These are phyloP conservation scores for Adansonia rubrostipa DNA, from an alignment of 441 rosid species.

Conservation along the genomic window DNA sequence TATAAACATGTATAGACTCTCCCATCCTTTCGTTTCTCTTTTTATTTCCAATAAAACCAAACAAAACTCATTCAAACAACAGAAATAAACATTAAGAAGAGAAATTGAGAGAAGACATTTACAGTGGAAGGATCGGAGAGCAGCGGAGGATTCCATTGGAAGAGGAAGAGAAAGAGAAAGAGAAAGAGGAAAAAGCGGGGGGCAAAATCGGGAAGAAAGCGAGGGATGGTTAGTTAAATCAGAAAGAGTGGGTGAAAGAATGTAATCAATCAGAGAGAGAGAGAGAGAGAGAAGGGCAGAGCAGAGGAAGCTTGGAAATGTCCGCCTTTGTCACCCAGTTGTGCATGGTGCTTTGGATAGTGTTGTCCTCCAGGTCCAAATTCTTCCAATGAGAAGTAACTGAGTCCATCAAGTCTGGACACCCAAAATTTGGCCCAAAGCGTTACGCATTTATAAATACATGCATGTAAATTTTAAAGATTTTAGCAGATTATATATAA, in stretches of 20 bases:
- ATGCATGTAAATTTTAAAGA: too few species aligned
- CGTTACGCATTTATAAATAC: too few species aligned
- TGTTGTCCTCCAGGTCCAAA: too few species aligned
- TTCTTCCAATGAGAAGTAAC: too few species aligned
- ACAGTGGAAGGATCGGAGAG: slow-evolving; percentile 70
- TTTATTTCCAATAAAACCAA: slow-evolving; percentile 14
- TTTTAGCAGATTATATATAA: too few species aligned
- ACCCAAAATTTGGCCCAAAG: too few species aligned
- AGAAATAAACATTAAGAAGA: neutral
- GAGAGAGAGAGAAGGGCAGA: neutral
- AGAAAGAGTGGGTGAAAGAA: neutral
- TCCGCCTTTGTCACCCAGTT: slow-evolving; percentile 43
- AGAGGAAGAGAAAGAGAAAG: slow-evolving; percentile 20
- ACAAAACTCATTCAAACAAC: slow-evolving; percentile 12
- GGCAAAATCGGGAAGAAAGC: slow-evolving; percentile 23
- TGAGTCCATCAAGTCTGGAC: too few species aligned
- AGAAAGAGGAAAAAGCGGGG: neutral
- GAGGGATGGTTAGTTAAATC: slow-evolving; percentile 27
- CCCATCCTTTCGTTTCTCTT: neutral
- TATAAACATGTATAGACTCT: neutral
- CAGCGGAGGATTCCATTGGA: slow-evolving; percentile 72
- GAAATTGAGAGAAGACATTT: slow-evolving; percentile 18
- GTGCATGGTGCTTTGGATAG: too few species aligned
- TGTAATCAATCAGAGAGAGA: neutral
- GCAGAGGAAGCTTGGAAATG: slow-evolving; percentile 30